Evolutionary conservation across 2,329 filamentous ascomycete genomes (phyloP).

Genomic region (Ophiostoma tasmaniense): DNA sequence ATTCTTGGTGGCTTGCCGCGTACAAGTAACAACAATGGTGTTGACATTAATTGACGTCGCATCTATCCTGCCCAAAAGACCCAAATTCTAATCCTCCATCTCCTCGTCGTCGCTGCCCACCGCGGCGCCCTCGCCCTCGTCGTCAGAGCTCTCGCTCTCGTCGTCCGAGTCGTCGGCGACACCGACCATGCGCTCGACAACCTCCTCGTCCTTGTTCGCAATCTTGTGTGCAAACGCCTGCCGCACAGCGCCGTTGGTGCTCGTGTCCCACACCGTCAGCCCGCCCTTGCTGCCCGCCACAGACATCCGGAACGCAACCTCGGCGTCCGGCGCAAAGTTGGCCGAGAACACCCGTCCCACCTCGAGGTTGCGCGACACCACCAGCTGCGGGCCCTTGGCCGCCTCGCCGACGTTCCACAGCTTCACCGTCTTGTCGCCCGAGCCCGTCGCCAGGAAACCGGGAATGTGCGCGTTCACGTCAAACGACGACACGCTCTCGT

Average conservation of each 20-base stretch:
- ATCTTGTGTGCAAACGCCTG: slow-evolving; percentile 71
- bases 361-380: slow-evolving; percentile 83
- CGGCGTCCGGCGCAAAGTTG: slow-evolving; percentile 78
- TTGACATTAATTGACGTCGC: not conserved
- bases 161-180: slow-evolving; percentile 58
- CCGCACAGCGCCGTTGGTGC: slow-evolving; percentile 82
- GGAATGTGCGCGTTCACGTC: slow-evolving; percentile 86
- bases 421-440: slow-evolving; percentile 91
- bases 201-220: slow-evolving; percentile 45
- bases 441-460: slow-evolving; percentile 87
- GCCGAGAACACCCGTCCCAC: slow-evolving; percentile 93
- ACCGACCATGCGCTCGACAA: slow-evolving; percentile 63
- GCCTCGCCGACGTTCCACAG: slow-evolving; percentile 81
- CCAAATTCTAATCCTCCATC: slow-evolving; percentile 45
- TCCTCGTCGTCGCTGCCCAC: slow-evolving; percentile 33
- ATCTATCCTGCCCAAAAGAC: not conserved
- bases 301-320: slow-evolving; percentile 84
- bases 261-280: slow-evolving; percentile 92
- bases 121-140: slow-evolving; percentile 32
- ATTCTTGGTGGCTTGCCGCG: not conserved
- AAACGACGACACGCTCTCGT: slow-evolving; percentile 83
- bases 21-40: not conserved
- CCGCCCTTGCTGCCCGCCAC: slow-evolving; percentile 91
- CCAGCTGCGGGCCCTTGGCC: slow-evolving; percentile 65
- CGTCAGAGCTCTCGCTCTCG: slow-evolving; percentile 38